These are phyloP conservation scores for Candida vaughaniae DNA, from an alignment of 805 yeast species.

Conservation along the genomic window DNA sequence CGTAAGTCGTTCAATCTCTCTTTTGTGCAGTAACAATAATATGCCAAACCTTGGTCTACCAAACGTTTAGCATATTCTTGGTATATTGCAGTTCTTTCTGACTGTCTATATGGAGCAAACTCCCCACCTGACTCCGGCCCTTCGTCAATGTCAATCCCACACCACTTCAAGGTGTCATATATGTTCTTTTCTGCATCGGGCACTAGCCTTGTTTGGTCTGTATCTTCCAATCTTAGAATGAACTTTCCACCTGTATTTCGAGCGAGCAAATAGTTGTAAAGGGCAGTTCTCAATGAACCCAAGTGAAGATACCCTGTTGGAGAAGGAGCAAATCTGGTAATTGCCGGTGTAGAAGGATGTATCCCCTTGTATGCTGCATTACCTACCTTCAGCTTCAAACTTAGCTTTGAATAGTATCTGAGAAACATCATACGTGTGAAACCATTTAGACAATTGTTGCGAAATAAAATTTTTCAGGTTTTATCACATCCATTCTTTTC, in stretches of 20 bases:
- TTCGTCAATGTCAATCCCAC: slow-evolving; percentile 75
- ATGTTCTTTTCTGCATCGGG: slow-evolving; percentile 81
- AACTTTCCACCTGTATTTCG: slow-evolving; percentile 77
- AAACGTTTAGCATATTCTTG: slow-evolving; percentile 54
- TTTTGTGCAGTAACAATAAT: slow-evolving; percentile 82
- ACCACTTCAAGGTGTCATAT: slow-evolving; percentile 74
- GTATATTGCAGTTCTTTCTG: slow-evolving; percentile 73
- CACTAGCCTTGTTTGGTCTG: slow-evolving; percentile 80
- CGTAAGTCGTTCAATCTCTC: slow-evolving; percentile 69
- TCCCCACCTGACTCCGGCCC: slow-evolving; percentile 65
- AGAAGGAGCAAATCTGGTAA: slow-evolving; percentile 95
- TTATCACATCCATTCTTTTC: neutral
- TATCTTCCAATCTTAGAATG: slow-evolving; percentile 83
- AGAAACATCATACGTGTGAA: slow-evolving; percentile 5
- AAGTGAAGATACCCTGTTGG: slow-evolving; percentile 95
- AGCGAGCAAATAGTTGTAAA: slow-evolving; percentile 85
- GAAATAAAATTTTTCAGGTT: slow-evolving; percentile 8
- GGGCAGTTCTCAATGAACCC: slow-evolving; percentile 91
- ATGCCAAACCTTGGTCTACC: slow-evolving; percentile 69
- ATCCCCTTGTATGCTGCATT: neutral
- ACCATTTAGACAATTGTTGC: slow-evolving; percentile 2
- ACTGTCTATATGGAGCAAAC: slow-evolving; percentile 80
- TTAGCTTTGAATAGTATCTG: slow-evolving; percentile 7
- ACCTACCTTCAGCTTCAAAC: neutral
- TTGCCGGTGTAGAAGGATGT: slow-evolving; percentile 6